Conservation (phyloP, 805 yeast genomes). For the Hanseniaspora nectarophila region DNA sequence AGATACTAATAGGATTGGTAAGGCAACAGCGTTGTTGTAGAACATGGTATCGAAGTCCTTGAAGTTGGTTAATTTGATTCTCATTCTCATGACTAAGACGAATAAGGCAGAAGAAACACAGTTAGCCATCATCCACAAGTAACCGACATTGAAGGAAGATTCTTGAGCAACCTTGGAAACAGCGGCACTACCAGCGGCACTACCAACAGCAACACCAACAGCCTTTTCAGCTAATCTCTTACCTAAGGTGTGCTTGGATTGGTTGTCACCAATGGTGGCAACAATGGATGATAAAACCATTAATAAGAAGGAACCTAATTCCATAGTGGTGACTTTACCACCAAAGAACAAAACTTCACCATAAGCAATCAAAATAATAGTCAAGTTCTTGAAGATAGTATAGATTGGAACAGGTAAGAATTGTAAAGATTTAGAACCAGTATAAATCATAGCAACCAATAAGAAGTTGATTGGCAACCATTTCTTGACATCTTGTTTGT, state of each 20-base stretch:
- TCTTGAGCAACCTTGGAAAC: conserved; percentile 19
- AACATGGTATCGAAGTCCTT: conserved; percentile 96
- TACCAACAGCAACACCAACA: conserved; percentile 22
- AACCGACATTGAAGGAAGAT: conserved; percentile 48
- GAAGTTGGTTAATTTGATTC: conserved; percentile 92
- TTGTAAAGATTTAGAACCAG: conserved; percentile 89
- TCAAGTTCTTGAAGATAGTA: conserved; percentile 94
- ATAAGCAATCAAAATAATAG: conserved; percentile 91
- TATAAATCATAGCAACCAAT: conserved; percentile 88
- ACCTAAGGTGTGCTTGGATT: conserved; percentile 24
- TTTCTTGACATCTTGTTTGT: conserved; percentile 78
- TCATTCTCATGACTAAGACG: conserved; percentile 90
- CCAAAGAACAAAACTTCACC: conserved; percentile 98
- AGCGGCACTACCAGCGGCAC: conserved; percentile 21
- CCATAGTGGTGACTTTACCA: conserved; percentile 80
- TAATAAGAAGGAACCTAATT: conserved; percentile 72
- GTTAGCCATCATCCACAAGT: conserved; percentile 93
- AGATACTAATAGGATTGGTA: conserved; percentile 70
- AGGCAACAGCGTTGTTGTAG: conserved; percentile 87
- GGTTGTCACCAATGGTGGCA: conserved; percentile 79
- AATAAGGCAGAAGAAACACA: conserved; percentile 90
- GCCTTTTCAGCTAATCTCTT: conserved; percentile 22
- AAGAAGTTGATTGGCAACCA: conserved; percentile 91
- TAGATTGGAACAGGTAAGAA: conserved; percentile 86
- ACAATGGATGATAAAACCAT: conserved; percentile 94